phyloP scores from a whole-genome alignment of 805 yeast species.

The Yarrowia phangngaensis region DNA sequence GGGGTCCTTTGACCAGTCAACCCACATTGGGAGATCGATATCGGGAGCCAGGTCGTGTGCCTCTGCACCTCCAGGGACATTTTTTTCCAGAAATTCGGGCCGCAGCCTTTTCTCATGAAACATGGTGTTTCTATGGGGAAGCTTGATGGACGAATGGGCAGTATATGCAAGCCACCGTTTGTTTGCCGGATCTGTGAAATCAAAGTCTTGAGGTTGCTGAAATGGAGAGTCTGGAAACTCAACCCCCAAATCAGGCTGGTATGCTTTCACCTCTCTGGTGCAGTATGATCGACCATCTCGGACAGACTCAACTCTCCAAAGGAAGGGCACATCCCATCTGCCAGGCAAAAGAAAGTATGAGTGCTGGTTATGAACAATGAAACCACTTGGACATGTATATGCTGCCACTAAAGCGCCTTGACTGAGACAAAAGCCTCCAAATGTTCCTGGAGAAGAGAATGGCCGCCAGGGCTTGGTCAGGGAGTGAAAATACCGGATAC shows the following conservation, averaged over 20 bases:
- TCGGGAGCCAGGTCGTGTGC: conserved; percentile 35
- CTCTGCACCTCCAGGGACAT: conserved; percentile 28
- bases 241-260: conserved; percentile 33
- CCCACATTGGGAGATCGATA: conserved; percentile 32
- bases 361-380: conserved; percentile 30
- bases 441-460: conserved; percentile 23
- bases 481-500: conserved; percentile 16
- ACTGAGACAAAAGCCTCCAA: conserved; percentile 22
- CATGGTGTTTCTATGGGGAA: conserved; percentile 25
- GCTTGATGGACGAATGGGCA: conserved; percentile 30
- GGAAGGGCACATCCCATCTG: conserved; percentile 34
- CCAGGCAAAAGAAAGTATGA: conserved; percentile 37
- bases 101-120: conserved; percentile 26
- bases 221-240: conserved; percentile 30
- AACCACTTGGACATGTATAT: conserved; percentile 15
- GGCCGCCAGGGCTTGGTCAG: conserved; percentile 23
- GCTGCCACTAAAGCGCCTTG: conserved; percentile 18
- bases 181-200: conserved; percentile 14
- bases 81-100: conserved; percentile 21
- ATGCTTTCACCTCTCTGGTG: conserved; percentile 34
- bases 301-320: conserved; percentile 33
- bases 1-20: conserved; percentile 29
- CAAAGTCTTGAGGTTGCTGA: conserved; percentile 24
- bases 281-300: conserved; percentile 35
- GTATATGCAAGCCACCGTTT: conserved; percentile 26